Evolutionary conservation across 306 rosid genomes (phyloP).

Genomic region (Corylus americana): DNA sequence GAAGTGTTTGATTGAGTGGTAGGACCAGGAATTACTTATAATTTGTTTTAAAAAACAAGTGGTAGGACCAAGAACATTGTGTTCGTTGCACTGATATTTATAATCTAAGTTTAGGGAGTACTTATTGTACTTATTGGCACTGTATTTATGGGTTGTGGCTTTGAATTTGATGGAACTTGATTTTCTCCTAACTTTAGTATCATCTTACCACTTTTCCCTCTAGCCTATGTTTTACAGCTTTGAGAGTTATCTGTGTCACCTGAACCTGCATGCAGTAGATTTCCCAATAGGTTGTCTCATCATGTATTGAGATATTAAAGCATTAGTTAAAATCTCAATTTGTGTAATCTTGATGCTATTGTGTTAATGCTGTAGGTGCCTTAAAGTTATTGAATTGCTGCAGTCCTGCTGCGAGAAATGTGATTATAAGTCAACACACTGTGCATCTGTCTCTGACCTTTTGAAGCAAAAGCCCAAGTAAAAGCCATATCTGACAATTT

Average conservation of each 20-base stretch:
- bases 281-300: neutral
- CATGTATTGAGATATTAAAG: neutral
- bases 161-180: neutral
- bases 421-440: slow-evolving; percentile 74
- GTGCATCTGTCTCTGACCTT: slow-evolving; percentile 84
- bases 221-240: neutral
- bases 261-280: neutral
- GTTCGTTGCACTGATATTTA: neutral
- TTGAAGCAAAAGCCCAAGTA: slow-evolving; percentile 65
- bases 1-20: neutral
- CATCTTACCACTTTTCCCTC: neutral
- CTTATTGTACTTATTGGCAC: neutral
- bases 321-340: neutral
- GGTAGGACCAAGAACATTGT: neutral
- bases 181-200: neutral
- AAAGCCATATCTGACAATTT: neutral
- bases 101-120: neutral
- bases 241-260: neutral
- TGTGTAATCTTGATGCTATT: slow-evolving; percentile 16
- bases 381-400: slow-evolving; percentile 60
- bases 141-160: neutral
- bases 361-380: slow-evolving; percentile 52
- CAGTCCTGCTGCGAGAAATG: slow-evolving; percentile 79
- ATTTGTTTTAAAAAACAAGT: no score
- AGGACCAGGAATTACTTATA: neutral